Evolutionary conservation across 2,329 filamentous ascomycete genomes (phyloP).

Genomic region (Neophaeococcomyces aloes): DNA sequence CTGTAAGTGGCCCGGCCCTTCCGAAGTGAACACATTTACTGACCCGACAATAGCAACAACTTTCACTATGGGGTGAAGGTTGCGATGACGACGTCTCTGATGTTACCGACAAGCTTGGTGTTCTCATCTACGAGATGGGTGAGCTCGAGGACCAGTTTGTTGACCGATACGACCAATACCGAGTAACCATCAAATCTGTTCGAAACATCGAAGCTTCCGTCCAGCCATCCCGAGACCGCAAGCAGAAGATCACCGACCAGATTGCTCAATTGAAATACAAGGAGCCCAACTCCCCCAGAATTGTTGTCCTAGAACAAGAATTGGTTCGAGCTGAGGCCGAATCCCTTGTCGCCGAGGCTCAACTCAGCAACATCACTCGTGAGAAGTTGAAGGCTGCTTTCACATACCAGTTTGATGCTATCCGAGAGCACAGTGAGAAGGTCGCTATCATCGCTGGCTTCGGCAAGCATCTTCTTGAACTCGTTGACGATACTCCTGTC

Average conservation of each 20-base stretch:
- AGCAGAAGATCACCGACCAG: conserved; percentile 98
- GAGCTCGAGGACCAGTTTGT: conserved; percentile 98
- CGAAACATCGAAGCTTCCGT: conserved; percentile 98
- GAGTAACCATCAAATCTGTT: conserved; percentile 98
- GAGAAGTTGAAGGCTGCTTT: conserved; percentile 99
- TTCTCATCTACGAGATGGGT: conserved; percentile 95
- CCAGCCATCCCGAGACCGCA: conserved; percentile 96
- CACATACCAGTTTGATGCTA: conserved; percentile 93
- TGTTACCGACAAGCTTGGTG: conserved; percentile 96
- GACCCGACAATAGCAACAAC: conserved; percentile 65
- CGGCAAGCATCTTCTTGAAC: conserved; percentile 93
- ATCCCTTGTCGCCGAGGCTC: conserved; percentile 95
- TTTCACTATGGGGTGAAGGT: conserved; percentile 91
- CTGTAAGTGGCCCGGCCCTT: conserved; percentile 51
- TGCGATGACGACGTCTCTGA: conserved; percentile 97
- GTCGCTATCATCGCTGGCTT: conserved; percentile 95
- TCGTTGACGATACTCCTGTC: conserved; percentile 92
- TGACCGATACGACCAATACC: conserved; percentile 98
- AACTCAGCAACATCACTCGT: conserved; percentile 97
- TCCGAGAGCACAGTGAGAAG: conserved; percentile 96
- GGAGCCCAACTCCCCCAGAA: conserved; percentile 94
- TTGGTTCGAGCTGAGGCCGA: conserved; percentile 96
- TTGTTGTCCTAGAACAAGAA: conserved; percentile 96
- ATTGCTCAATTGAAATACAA: conserved; percentile 99
- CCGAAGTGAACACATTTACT: not conserved